These are phyloP conservation scores for Fusarium floridanum DNA, from an alignment of 2,329 filamentous ascomycete species.

Conservation along the genomic window DNA sequence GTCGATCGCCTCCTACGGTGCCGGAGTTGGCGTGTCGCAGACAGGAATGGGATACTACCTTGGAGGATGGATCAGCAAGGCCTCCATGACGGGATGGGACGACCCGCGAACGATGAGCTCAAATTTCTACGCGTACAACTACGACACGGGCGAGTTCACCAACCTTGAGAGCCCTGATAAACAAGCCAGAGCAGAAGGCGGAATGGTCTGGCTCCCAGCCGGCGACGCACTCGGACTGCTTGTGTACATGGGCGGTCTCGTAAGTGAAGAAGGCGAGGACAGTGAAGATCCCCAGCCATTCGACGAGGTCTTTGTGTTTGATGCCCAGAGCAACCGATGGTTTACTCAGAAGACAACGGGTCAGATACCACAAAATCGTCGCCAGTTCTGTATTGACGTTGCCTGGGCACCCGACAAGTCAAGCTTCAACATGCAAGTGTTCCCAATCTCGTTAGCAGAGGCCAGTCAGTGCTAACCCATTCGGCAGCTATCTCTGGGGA, in stretches of 20 bases:
- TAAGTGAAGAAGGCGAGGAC: background rate
- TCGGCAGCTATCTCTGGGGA: slow-evolving; percentile 14
- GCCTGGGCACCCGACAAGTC: slow-evolving; percentile 19
- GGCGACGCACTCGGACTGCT: slow-evolving; percentile 16
- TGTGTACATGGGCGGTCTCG: slow-evolving; percentile 16
- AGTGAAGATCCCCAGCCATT: slow-evolving; percentile 7
- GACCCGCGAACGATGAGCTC: background rate
- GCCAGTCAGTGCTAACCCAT: no score
- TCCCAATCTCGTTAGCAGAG: no score
- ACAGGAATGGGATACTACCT: slow-evolving; percentile 20
- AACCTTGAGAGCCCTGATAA: background rate
- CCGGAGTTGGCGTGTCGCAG: slow-evolving; percentile 5
- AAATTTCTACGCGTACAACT: background rate
- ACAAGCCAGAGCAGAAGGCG: slow-evolving; percentile 10
- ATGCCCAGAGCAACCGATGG: slow-evolving; percentile 9
- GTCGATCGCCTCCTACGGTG: slow-evolving; percentile 5
- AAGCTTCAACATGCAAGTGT: slow-evolving; percentile 20
- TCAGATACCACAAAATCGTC: slow-evolving; percentile 7
- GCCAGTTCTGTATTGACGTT: slow-evolving; percentile 18
- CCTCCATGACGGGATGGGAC: slow-evolving; percentile 9
- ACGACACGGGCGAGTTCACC: slow-evolving; percentile 5
- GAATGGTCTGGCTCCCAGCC: slow-evolving; percentile 15
- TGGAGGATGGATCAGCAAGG: slow-evolving; percentile 20
- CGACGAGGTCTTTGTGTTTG: slow-evolving; percentile 19
- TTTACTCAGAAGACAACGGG: slow-evolving; percentile 14